Conservation (phyloP, 768 basidiomycete genomes). For the Zangia roseola region DNA sequence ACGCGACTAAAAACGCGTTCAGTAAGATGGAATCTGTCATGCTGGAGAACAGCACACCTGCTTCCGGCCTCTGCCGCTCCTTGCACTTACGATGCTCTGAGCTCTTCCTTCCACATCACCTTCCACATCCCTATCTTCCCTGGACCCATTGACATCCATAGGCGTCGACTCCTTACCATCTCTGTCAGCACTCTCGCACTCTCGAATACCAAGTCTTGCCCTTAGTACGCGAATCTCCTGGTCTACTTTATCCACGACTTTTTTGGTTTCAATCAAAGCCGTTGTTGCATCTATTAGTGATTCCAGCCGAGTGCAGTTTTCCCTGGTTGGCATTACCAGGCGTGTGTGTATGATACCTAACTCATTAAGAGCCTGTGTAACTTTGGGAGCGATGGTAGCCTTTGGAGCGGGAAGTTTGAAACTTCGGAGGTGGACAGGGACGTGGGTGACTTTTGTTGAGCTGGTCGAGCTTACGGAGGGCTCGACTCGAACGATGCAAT, state of each 20-base stretch:
- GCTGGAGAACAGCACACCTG: slow-evolving; percentile 36
- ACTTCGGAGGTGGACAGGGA: slow-evolving; percentile 81
- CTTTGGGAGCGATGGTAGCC: slow-evolving; percentile 67
- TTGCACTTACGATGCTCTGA: slow-evolving; percentile 61
- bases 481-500: slow-evolving; percentile 76
- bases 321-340: slow-evolving; percentile 92
- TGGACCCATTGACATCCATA: slow-evolving; percentile 53
- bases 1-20: slow-evolving; percentile 39
- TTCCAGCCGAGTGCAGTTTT: slow-evolving; percentile 75
- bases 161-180: slow-evolving; percentile 40
- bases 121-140: slow-evolving; percentile 26
- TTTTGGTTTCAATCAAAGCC: slow-evolving; percentile 85
- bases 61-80: slow-evolving; percentile 57
- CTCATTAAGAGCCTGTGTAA: slow-evolving; percentile 74
- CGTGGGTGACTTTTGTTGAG: slow-evolving; percentile 71
- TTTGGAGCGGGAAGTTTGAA: slow-evolving; percentile 84
- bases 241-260: slow-evolving; percentile 79
- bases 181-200: slow-evolving; percentile 41
- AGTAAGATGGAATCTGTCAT: background rate
- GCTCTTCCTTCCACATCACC: slow-evolving; percentile 55
- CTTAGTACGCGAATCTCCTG: slow-evolving; percentile 78
- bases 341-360: slow-evolving; percentile 69
- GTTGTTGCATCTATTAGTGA: slow-evolving; percentile 68
- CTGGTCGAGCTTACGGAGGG: slow-evolving; percentile 38
- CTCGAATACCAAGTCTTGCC: slow-evolving; percentile 54